These are phyloP conservation scores for Primulina huaijiensis DNA, from an alignment of 257 asterid species.

Conservation along the genomic window DNA sequence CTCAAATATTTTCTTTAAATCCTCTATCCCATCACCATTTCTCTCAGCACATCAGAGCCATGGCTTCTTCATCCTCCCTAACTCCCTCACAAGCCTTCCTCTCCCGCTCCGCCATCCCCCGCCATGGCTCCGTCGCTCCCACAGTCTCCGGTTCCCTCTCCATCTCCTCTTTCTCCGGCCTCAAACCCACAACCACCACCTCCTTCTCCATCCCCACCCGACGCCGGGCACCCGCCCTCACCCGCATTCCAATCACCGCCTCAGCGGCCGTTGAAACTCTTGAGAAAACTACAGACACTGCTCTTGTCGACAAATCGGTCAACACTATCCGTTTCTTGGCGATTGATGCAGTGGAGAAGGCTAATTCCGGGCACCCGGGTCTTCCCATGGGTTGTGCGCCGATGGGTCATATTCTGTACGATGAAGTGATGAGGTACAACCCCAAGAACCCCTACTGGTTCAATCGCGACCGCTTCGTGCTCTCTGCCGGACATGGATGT, in stretches of 20 bases:
- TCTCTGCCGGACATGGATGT: conserved; percentile 97
- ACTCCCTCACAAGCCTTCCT: conserved; percentile 87
- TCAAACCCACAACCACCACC: conserved; percentile 43
- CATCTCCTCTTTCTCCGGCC: conserved; percentile 53
- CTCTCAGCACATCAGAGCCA: conserved; percentile 32
- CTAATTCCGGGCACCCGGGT: conserved; percentile 91
- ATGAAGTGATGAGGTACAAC: conserved; percentile 88
- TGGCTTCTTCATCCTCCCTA: conserved; percentile 88
- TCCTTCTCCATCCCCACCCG: conserved; percentile 31
- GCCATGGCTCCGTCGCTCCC: conserved; percentile 51
- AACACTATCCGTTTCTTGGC: conserved; percentile 80
- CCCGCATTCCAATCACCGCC: conserved; percentile 38
- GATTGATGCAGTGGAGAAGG: conserved; percentile 85
- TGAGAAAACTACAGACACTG: conserved; percentile 53
- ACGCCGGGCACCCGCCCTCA: conserved; percentile 34
- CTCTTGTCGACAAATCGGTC: conserved; percentile 74
- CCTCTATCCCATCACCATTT: not conserved
- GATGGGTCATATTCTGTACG: conserved; percentile 88
- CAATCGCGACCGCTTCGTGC: conserved; percentile 85
- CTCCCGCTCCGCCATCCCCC: conserved; percentile 57
- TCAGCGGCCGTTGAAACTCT: conserved; percentile 71
- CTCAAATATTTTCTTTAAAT: not conserved
- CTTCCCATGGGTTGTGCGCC: conserved; percentile 96
- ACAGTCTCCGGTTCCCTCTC: conserved; percentile 32
- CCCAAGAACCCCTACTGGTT: conserved; percentile 99